These are phyloP conservation scores for Solanum verrucosum DNA, from an alignment of 257 asterid genomes.

Conservation along the genomic window DNA sequence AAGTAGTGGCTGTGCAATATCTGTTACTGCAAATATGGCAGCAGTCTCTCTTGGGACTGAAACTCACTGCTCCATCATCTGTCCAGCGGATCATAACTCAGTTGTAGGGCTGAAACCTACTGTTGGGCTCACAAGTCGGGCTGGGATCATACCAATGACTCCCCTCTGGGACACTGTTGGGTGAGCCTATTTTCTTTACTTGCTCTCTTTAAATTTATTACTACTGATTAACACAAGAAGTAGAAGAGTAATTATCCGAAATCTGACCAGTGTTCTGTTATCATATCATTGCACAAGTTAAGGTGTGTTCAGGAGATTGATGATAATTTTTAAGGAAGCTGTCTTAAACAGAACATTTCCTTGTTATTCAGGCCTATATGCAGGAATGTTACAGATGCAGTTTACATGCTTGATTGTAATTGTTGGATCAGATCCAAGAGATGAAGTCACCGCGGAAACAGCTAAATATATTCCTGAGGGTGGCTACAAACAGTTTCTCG, in stretches of 20 bases:
- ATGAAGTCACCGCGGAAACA: constrained; percentile 22
- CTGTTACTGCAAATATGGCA: constrained; percentile 59
- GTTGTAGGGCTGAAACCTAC: constrained; percentile 72
- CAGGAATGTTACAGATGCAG: constrained; percentile 44
- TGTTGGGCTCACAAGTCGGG: constrained; percentile 58
- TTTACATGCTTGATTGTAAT: constrained; percentile 36
- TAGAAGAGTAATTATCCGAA: background rate
- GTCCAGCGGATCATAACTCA: constrained; percentile 50
- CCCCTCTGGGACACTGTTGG: constrained; percentile 61
- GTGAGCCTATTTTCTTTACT: constrained; percentile 6
- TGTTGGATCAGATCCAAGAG: constrained; percentile 32
- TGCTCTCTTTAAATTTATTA: background rate
- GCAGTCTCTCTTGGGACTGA: constrained; percentile 56
- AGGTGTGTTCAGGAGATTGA: background rate
- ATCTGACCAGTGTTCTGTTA: background rate
- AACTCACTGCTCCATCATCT: constrained; percentile 54
- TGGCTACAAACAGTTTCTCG: constrained; percentile 37
- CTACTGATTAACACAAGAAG: background rate
- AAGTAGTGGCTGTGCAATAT: constrained; percentile 65
- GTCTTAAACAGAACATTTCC: background rate
- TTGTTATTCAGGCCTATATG: constrained; percentile 29
- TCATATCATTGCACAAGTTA: background rate
- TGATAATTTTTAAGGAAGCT: background rate
- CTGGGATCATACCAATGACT: constrained; percentile 54
- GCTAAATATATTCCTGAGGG: constrained; percentile 28